Evolutionary conservation across 805 yeast species (phyloP), one percentile per base, ranked within the genome.

Genomic region (Pichia ethanolica): DNA sequence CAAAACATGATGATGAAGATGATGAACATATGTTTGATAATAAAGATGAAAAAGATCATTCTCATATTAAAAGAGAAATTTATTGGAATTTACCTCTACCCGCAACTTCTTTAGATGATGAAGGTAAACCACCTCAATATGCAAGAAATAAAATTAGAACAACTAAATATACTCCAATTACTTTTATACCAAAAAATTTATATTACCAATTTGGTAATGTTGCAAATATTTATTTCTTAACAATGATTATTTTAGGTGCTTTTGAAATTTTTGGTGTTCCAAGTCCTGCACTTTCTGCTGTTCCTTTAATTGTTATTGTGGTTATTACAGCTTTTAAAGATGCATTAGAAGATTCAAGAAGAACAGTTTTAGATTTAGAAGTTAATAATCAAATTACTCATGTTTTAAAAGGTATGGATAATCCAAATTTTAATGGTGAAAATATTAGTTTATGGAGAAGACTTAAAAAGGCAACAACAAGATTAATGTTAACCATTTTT

Each of bases 81-180:
- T 83, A 75, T 49, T 75, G 82, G 69, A 85, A 86, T 61, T 60
- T 76, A 58, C 71, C 72, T 3, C 63, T 86, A 30, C 89, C 93
- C 1, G 78, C 74, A 26, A 75, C 76, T 36, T 67, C 74, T 63
- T 45, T 79, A 25, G 83, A 82, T 52, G 61, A 57, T 28, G 81
- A 79, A 60, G 75, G 81, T 1, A 83, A 84, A 12, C 74, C 77
- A 36, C 71, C 73, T 0, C 63, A 66, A n/a, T 91, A 86, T 62
- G 81, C 95, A 10, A 77, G 97, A 59, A 91, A 91, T 71, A 90
- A 93, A 66, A 88, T 93, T 57, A 81, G 97, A 71, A 89, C 98
- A 0, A 89, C 99, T 3, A 91, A 89, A 70, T 91, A 91, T 67
- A 91, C 97, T 3, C 97, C 98, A 6, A 63, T 93, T 42, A 73